Evolutionary conservation across 306 rosid genomes (phyloP).

Genomic region (Pyrus pyrifolia): DNA sequence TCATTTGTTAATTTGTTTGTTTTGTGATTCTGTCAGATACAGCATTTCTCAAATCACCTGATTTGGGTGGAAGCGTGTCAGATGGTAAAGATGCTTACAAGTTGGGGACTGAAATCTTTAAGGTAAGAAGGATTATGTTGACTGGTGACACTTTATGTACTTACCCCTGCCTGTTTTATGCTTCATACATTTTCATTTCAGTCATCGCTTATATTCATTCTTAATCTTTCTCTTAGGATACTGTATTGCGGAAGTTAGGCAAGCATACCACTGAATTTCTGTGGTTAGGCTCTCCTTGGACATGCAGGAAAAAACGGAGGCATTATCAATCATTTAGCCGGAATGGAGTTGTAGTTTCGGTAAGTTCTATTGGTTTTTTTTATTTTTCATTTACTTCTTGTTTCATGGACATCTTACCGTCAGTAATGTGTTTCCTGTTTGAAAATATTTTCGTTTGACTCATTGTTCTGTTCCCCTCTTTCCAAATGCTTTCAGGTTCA

Average conservation of each 20-base stretch:
- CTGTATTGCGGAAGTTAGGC: slow-evolving; percentile 29
- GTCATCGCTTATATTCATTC: neutral
- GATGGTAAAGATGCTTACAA: slow-evolving; percentile 24
- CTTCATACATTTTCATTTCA: neutral
- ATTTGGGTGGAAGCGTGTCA: slow-evolving; percentile 9
- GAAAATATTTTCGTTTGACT: slow-evolving; percentile 5
- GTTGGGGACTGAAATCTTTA: slow-evolving; percentile 21
- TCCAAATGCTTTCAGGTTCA: slow-evolving; percentile 45
- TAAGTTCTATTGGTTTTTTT: slow-evolving; percentile 13
- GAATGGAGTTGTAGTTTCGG: slow-evolving; percentile 64
- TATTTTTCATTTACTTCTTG: neutral
- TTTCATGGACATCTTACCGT: neutral
- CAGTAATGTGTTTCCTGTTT: neutral
- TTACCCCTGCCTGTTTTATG: neutral
- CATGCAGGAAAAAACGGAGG: slow-evolving; percentile 51
- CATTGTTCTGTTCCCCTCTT: neutral
- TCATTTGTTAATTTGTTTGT: neutral
- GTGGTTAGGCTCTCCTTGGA: slow-evolving; percentile 71
- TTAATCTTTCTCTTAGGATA: slow-evolving; percentile 27
- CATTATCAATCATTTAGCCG: slow-evolving; percentile 60
- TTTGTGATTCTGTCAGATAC: slow-evolving; percentile 32
- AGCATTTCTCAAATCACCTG: neutral
- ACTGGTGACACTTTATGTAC: neutral
- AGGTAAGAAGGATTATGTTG: slow-evolving; percentile 39
- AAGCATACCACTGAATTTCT: slow-evolving; percentile 29